A percentile compares a stretch with the other conserved stretches of the same genome.
Conservation (phyloP, 2,329 filamentous ascomycete genomes). For the Alternaria gansuensis region DNA sequence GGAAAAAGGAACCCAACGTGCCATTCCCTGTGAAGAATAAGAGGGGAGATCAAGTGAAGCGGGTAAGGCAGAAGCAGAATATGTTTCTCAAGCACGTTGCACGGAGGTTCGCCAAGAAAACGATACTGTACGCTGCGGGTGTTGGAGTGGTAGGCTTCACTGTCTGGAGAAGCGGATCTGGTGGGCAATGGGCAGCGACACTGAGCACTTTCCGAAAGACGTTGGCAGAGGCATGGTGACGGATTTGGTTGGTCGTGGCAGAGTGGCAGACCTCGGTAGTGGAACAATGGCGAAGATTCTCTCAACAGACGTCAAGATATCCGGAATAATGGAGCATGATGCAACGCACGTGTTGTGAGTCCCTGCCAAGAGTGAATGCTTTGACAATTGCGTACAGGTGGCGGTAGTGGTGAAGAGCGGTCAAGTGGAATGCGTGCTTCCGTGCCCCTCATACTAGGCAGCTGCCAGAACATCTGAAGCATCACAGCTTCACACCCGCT, state of each 20-base stretch:
- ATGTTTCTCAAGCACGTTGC: constrained; percentile 17
- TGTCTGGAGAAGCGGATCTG: constrained; percentile 7
- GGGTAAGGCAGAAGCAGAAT: constrained; percentile 16
- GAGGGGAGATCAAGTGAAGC: constrained; percentile 14
- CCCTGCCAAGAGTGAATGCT: background rate
- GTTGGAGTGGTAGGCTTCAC: constrained; percentile 1
- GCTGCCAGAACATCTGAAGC: background rate
- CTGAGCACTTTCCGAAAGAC: constrained; percentile 1
- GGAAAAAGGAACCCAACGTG: constrained; percentile 28
- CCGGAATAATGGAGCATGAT: background rate
- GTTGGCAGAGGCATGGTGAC: background rate
- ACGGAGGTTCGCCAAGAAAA: constrained; percentile 1
- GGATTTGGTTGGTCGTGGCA: background rate
- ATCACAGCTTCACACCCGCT: background rate
- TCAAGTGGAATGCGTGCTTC: background rate
- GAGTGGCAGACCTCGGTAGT: background rate
- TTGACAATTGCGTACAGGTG: background rate
- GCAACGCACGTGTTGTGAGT: background rate
- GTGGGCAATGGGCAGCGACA: background rate
- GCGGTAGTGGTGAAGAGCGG: background rate
- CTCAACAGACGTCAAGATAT: background rate
- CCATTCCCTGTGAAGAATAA: constrained; percentile 28
- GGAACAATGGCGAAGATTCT: constrained; percentile 8
- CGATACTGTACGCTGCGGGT: background rate
- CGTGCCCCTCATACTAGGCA: background rate